Evolutionary conservation across 2,329 filamentous ascomycete species (phyloP).

Genomic region (Verticillium zaregamsianum): DNA sequence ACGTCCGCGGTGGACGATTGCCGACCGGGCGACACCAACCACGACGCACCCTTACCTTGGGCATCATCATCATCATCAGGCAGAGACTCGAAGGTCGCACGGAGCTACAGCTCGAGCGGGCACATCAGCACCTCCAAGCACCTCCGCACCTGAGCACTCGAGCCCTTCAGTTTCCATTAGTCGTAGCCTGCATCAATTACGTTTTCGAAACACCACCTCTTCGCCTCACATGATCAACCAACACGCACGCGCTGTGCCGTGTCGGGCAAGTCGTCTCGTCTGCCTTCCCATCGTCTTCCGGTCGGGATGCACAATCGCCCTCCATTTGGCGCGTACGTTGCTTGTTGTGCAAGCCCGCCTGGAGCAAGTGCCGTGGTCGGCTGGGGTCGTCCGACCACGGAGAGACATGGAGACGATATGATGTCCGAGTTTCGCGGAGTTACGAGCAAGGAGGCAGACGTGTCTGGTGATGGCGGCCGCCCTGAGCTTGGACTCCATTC

Average conservation of each 20-base stretch:
- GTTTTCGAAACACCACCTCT: slow-evolving; percentile 16
- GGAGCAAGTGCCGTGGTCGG: not conserved
- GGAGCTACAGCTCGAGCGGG: not conserved
- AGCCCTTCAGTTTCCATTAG: slow-evolving; percentile 10
- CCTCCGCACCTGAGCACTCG: not conserved
- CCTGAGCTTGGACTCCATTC: not conserved
- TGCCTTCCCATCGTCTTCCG: slow-evolving; percentile 17
- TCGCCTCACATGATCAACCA: slow-evolving; percentile 12
- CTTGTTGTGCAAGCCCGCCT: not conserved
- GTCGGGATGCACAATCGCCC: not conserved
- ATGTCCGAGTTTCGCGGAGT: not conserved
- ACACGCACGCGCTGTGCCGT: not conserved
- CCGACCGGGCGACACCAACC: not conserved
- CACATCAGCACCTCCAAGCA: not conserved
- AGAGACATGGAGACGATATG: not conserved
- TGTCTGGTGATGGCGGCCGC: not conserved
- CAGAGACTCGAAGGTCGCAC: not conserved
- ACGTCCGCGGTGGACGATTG: not conserved
- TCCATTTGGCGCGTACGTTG: not conserved
- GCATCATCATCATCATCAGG: not conserved
- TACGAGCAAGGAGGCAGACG: not conserved
- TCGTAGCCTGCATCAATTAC: slow-evolving; percentile 19
- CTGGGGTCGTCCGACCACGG: not conserved
- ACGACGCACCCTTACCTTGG: not conserved
- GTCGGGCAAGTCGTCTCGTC: slow-evolving; percentile 8